Evolutionary conservation across 306 rosid species (phyloP), one percentile per base, ranked within the genome.

Genomic region (Fragaria nilgerrensis): DNA sequence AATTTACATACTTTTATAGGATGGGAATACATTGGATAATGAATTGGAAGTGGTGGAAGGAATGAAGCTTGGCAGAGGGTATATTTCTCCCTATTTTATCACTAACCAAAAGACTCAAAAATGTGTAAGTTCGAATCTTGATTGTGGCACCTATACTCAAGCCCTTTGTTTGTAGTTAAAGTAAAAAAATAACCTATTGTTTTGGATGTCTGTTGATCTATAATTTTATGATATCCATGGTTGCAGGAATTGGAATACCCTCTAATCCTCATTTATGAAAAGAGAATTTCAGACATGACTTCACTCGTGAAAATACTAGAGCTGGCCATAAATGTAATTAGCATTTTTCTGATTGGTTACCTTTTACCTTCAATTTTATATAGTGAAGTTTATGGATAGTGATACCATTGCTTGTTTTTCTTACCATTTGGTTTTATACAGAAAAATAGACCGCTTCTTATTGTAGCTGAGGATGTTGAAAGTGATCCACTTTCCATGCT

Each of bases 1-100:
- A 34, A 79, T 49, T 72, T 63, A 76, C 75, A 32, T 79, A 73
- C 58, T 79, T 73, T 78, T 80, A 76, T 83, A 95, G 98, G 97
- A 95, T 79, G 97, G 98, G 76, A 95, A 92, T 56, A 95, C 97
- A 68, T 29, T 95, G 87, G 96, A 95, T n/a, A 91, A 92, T 58
- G 97, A 90, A 87, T 75, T 92, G 91, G 97, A 95, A 88, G 97
- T 95, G 68, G 97, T 95, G 72, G 97, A 95, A 89, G 98, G 97
- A 86, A 90, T 95, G 98, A 92, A 92, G 88, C 88, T 92, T 20
- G 82, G 77, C 67, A 79, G 97, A 85, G 98, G 97, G 53, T 92
- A 88, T 56, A 88, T 95, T 75, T 92, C 98, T 86, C 97, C 98
- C 68, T 90, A 95, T 83, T 95, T 95, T 86, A 80, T 95, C 63